Base-by-base conservation (phyloP, 2,329 filamentous ascomycete genomes). In the Fusarium protoensiforme region DNA sequence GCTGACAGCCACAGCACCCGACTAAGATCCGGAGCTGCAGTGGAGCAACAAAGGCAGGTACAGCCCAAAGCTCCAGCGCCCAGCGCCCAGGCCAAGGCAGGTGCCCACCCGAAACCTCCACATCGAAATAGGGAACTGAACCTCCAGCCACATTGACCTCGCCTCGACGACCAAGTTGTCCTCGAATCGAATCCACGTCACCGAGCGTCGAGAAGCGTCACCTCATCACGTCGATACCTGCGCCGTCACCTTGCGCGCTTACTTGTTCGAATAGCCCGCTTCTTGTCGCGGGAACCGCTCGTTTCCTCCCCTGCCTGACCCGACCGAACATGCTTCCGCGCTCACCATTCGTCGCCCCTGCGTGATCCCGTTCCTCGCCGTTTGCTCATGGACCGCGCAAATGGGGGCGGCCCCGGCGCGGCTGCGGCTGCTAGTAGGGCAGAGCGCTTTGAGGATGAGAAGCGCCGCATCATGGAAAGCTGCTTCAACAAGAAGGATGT, bases 361-460 rank as follows among this genome's bases (percentile, higher is more conserved):
- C 64, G 68, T 77, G 72, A 77, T 77, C 67, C 68, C 38, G 36
- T 65, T 71, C 68, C 67, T 65, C 66, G 36, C 66, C 66, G 29
- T 72, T 53, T 64, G 72, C 72, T 77, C 67, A 84, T 84, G 83
- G 83, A 84, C 78, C 81, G 81, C 80, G 78, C 81, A 77, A 83
- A 82, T 72, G 82, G 81, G 76, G 78, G 78, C 71, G 79, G 80
- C 75, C 78, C 78, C 65, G 78, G 78, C 74, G 75, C 80, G 64
- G 80, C 80, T 67, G 75, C 80, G 64, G 80, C 81, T 74, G 77
- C 78, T 75, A 80, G 75, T 71, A 81, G 82, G 77, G 96, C 96
- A 64, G 94, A 98, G 85, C 90, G 91, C 78, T 99, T 98, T 82
- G 96, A 99, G 83, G 95, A 98, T 80, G 96, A 99, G 87, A 98